A percentile compares a stretch with the other conserved stretches of the same genome.
Conservation (phyloP, 768 basidiomycete species). For the Favolaschia claudopus region DNA sequence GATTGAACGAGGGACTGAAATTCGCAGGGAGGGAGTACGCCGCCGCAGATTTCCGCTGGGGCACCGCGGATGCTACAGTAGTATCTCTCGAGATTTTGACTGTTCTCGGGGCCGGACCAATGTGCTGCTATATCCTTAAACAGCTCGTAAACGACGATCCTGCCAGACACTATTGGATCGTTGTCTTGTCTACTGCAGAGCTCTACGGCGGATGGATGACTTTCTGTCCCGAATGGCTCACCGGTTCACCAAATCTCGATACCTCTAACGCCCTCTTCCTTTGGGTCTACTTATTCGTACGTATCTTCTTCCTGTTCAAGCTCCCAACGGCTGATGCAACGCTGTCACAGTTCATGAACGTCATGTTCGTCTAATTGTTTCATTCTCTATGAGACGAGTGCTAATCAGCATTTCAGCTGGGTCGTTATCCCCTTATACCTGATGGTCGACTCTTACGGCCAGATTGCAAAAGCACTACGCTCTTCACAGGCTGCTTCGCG, state of each 20-base stretch:
- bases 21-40: conserved; percentile 89
- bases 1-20: background rate
- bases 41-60: conserved; percentile 84
- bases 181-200: conserved; percentile 79
- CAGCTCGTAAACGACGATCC: conserved; percentile 72
- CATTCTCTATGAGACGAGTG: too few species aligned
- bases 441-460: conserved; percentile 79
- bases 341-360: conserved; percentile 73
- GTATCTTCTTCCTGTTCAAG: conserved; percentile 37
- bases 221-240: conserved; percentile 88
- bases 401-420: conserved; percentile 74
- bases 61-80: conserved; percentile 76
- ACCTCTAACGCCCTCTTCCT: conserved; percentile 74
- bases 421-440: conserved; percentile 78
- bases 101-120: conserved; percentile 77
- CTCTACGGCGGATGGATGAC: conserved; percentile 88
- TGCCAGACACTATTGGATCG: conserved; percentile 79
- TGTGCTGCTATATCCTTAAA: conserved; percentile 76
- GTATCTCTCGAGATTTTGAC: conserved; percentile 87
- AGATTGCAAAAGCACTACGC: conserved; percentile 71
- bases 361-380: conserved; percentile 71
- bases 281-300: conserved; percentile 83
- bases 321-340: background rate
- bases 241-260: conserved; percentile 73
- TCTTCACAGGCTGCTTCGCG: conserved; percentile 38